A percentile compares a stretch with the other conserved stretches of the same genome.
Conservation (phyloP, 306 rosid species). For the Vicia villosa region DNA sequence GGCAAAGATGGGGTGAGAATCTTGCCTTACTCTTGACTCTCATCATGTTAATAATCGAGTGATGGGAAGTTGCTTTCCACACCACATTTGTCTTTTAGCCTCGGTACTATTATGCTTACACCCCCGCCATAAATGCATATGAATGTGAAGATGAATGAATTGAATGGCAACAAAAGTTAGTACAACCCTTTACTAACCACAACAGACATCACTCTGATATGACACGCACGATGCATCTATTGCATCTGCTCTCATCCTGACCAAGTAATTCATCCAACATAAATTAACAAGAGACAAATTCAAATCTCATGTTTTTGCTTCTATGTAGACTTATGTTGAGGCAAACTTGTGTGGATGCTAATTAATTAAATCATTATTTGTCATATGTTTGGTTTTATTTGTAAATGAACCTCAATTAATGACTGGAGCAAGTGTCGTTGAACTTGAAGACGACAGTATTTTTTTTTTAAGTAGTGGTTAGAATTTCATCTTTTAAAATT, state of each 20-base stretch:
- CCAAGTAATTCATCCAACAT: constrained; percentile 30
- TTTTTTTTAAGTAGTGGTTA: no score
- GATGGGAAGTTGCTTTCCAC: constrained; percentile 44
- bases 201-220: constrained; percentile 33
- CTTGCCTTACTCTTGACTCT: neutral
- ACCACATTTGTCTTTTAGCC: constrained; percentile 46
- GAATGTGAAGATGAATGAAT: constrained; percentile 34
- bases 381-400: neutral
- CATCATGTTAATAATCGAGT: constrained; percentile 12
- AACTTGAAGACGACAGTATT: no score
- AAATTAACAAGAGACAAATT: constrained; percentile 19
- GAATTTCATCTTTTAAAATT: no score
- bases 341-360: constrained; percentile 30
- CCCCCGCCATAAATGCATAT: constrained; percentile 43
- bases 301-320: constrained; percentile 8
- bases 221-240: constrained; percentile 45
- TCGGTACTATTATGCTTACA: constrained; percentile 37
- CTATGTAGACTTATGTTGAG: neutral
- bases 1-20: constrained; percentile 36
- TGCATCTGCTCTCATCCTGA: constrained; percentile 35
- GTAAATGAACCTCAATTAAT: no score
- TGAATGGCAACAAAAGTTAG: constrained; percentile 41
- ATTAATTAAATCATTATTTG: neutral
- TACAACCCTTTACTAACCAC: constrained; percentile 37
- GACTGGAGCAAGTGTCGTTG: no score